These are phyloP conservation scores for Neofusicoccum ribis DNA, from an alignment of 2,329 filamentous ascomycete species.

Conservation along the genomic window DNA sequence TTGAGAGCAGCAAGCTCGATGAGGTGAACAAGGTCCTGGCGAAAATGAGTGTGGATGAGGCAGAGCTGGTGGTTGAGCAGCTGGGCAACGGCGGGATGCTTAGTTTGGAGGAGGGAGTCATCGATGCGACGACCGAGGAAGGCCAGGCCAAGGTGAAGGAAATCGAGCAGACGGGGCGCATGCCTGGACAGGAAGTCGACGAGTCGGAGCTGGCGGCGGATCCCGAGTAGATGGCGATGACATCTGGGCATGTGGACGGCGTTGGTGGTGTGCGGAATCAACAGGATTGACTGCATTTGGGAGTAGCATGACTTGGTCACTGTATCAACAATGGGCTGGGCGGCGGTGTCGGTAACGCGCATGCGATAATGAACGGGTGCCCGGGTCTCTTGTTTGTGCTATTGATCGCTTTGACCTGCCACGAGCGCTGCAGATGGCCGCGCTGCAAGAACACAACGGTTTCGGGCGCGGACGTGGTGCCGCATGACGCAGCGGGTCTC, in stretches of 20 bases:
- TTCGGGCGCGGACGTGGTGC: too few relatives aligned
- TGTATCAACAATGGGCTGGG: background rate
- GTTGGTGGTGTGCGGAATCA: background rate
- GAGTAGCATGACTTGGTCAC: background rate
- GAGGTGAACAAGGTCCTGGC: conserved; percentile 85
- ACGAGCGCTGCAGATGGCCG: too few relatives aligned
- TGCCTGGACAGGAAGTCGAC: conserved; percentile 34
- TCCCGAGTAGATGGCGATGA: conserved; percentile 2
- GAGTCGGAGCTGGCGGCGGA: conserved; percentile 20
- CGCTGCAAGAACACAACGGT: too few relatives aligned
- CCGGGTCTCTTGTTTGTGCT: too few relatives aligned
- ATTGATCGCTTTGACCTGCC: background rate
- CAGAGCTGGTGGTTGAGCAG: conserved; percentile 79
- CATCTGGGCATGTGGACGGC: background rate
- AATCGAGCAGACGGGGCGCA: conserved; percentile 50
- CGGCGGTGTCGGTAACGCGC: background rate
- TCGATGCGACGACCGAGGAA: conserved; percentile 90
- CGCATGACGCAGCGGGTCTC: background rate
- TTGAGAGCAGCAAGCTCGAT: conserved; percentile 87
- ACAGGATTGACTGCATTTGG: background rate
- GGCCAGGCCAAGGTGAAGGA: conserved; percentile 76
- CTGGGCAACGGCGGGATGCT: conserved; percentile 83
- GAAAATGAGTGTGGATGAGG: conserved; percentile 84
- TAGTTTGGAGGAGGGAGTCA: conserved; percentile 87
- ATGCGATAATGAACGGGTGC: background rate